Evolutionary conservation across 2,329 filamentous ascomycete genomes (phyloP), one percentile per base, ranked within the genome.

Genomic region (Diaporthe sp.): DNA sequence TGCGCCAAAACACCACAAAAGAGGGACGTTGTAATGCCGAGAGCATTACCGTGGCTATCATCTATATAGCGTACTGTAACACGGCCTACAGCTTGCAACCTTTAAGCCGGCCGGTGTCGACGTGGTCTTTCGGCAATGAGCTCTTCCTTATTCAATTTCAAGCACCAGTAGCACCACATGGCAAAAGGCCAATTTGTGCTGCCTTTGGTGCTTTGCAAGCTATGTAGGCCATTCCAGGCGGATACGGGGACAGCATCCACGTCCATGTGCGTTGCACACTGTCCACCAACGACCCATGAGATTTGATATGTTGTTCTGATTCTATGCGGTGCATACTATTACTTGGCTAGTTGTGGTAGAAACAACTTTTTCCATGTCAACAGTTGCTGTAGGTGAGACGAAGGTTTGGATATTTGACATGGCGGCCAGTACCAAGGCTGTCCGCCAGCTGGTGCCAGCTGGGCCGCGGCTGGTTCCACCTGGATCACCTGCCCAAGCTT

Each of bases 401-500:
- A n/a, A n/a, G n/a, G 8, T 9, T 44, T 15, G 7, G 17, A 44
- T 1, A 44, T 22, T 20, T 0, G 20, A 20, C 9, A 37, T 12
- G 31, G 17, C 17, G 5, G 31, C 17, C 9, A 8, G 4, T 5
- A 15, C 12, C 0, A 2, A 17, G 7, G 6, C 39, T 58, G 4
- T 4, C 22, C 15, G 34, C 47, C 71, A 73, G 58, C 47, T 73
- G 63, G 39, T 13, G 1, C 0, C 63, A 71, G 63, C 51, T 49
- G 63, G 2, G 34, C 1, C 1, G 1, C 22, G 17, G 55, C 25
- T 58, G 68, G 37, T 58, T 2, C 22, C 10, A 22, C 37, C 12
- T 44, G 63, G 22, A 37, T 61, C 34, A 71, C 17, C 67, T 20
- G 13, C 49, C 42, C 44, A 31, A 60, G 39, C 51, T 71, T 22